Conservation (phyloP, 805 yeast genomes). For the Kodamaea laetipori region DNA sequence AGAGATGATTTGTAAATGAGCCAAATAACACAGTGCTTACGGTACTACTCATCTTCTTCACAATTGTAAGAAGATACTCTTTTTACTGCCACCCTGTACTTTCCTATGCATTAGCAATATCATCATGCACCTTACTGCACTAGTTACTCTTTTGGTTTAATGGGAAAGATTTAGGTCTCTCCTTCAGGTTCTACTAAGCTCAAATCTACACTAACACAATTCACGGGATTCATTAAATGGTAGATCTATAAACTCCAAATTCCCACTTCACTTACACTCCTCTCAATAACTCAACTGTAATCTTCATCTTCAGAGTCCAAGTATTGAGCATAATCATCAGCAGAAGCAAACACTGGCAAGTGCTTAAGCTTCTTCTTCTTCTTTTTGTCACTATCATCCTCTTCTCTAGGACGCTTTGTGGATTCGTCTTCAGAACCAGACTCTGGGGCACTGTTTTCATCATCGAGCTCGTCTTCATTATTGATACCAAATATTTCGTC, state of each 20-base stretch:
- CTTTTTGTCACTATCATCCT: conserved; percentile 34
- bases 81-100: too few species aligned
- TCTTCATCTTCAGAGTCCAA: conserved; percentile 64
- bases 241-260: neutral
- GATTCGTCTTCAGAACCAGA: conserved; percentile 19
- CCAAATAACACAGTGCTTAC: too few species aligned
- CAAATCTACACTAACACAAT: too few species aligned
- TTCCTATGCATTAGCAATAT: too few species aligned
- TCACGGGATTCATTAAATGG: neutral
- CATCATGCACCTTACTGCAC: too few species aligned
- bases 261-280: neutral
- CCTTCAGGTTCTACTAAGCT: neutral
- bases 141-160: too few species aligned
- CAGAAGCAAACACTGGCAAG: conserved; percentile 85
- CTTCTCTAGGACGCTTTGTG: conserved; percentile 28
- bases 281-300: conserved; percentile 1
- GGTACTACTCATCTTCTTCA: too few species aligned
- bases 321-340: conserved; percentile 80
- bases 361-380: conserved; percentile 62
- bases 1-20: too few species aligned
- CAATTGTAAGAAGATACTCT: too few species aligned
- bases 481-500: conserved; percentile 26
- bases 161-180: too few species aligned
- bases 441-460: conserved; percentile 27
- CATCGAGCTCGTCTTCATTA: conserved; percentile 28